A percentile compares a stretch with the other conserved stretches of the same genome.
phyloP scores from a whole-genome alignment of 2,329 filamentous ascomycete genomes.

The Beauveria sp. region DNA sequence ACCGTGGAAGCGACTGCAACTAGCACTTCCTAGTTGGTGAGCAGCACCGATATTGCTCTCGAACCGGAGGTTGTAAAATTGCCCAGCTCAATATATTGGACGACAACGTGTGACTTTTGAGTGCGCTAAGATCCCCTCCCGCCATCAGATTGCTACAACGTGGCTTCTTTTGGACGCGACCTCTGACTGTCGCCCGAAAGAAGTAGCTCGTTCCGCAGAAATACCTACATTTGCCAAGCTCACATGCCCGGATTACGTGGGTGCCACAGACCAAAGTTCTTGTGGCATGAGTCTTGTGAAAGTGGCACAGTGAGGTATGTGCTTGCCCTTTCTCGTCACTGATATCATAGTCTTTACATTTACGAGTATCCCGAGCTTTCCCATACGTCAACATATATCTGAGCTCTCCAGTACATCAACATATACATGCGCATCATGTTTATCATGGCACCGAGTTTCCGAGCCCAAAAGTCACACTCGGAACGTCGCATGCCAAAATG shows the following conservation, averaged over 20 bases:
- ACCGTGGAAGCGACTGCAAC: background rate
- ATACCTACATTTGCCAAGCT: background rate
- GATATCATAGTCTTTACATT: background rate
- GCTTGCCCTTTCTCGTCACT: background rate
- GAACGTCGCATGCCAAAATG: background rate
- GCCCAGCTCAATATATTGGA: background rate
- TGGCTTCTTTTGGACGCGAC: background rate
- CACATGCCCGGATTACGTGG: background rate
- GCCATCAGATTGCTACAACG: background rate
- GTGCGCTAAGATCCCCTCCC: background rate
- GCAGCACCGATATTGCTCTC: background rate
- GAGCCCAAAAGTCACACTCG: background rate
- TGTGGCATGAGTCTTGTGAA: background rate
- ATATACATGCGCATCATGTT: too few relatives aligned
- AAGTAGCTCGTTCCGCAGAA: background rate
- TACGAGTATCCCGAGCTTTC: background rate
- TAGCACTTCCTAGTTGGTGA: background rate
- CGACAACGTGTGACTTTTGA: background rate
- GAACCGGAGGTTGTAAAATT: background rate
- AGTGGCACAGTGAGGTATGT: background rate
- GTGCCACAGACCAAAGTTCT: background rate
- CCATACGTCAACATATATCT: background rate
- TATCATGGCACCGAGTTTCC: background rate
- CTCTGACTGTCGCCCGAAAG: background rate
- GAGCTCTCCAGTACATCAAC: background rate